Evolutionary conservation across 2,329 filamentous ascomycete species (phyloP).

Genomic region (Sporothrix protearum): DNA sequence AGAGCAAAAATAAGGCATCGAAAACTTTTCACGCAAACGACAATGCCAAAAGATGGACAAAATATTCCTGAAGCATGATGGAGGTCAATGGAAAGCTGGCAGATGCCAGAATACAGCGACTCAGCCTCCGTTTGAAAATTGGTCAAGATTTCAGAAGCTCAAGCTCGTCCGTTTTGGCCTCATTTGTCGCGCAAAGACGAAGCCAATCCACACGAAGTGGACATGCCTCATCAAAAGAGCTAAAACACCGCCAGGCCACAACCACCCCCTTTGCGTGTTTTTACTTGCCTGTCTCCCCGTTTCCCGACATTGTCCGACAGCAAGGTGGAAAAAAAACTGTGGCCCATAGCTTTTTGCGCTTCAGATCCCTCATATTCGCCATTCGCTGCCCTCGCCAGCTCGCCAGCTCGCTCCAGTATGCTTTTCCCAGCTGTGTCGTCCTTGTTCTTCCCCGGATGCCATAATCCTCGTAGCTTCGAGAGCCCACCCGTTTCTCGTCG

Average conservation of each 20-base stretch:
- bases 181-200: not conserved
- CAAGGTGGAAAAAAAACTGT: not conserved
- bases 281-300: not conserved
- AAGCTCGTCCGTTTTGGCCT: not conserved
- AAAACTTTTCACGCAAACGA: not conserved
- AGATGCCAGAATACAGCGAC: not conserved
- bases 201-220: not conserved
- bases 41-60: not conserved
- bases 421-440: not conserved
- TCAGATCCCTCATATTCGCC: not conserved
- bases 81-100: not conserved
- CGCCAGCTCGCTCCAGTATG: not conserved
- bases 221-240: constrained; percentile 18
- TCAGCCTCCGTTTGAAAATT: not conserved
- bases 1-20: constrained; percentile 7
- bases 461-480: not conserved
- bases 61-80: not conserved
- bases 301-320: constrained; percentile 24
- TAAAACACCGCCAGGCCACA: constrained; percentile 13
- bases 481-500: not conserved
- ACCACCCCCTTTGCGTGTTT: not conserved
- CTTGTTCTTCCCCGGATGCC: constrained; percentile 7
- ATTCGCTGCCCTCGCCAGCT: not conserved
- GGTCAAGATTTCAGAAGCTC: not conserved
- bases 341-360: not conserved